A percentile compares a stretch with the other conserved stretches of the same genome.
Evolutionary conservation across 1,139 yeast species (phyloP).

Genomic region (Wickerhamomyces sp.): DNA sequence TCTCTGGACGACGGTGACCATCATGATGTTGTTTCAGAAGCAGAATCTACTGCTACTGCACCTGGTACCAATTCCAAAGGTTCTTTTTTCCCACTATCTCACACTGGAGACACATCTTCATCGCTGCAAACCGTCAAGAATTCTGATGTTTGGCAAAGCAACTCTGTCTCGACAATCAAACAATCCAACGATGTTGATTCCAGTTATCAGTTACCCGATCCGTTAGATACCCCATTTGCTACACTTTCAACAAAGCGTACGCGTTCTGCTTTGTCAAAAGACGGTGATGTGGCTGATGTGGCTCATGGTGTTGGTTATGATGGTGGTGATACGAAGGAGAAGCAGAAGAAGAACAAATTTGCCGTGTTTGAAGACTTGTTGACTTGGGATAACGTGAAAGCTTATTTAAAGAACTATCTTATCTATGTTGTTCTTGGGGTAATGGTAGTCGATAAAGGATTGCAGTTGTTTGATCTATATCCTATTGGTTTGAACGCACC

Average conservation of each 20-base stretch:
- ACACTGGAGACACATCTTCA: conserved; percentile 5
- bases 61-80: conserved; percentile 1
- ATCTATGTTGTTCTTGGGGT: conserved; percentile 12
- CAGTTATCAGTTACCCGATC: neutral
- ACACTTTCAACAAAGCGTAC: no score
- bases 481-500: no score
- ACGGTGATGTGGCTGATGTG: neutral
- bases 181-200: neutral
- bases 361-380: no score
- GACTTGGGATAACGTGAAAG: no score
- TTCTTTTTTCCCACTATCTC: no score
- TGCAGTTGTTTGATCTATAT: conserved; percentile 12
- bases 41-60: conserved; percentile 13
- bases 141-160: neutral
- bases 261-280: no score
- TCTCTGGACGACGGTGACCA: conserved; percentile 11
- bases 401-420: conserved; percentile 5
- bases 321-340: neutral
- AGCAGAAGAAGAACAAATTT: neutral
- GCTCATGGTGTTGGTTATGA: neutral
- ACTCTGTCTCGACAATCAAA: conserved; percentile 12
- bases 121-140: conserved; percentile 4
- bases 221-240: neutral
- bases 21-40: conserved; percentile 12
- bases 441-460: conserved; percentile 14